These are phyloP conservation scores for Penicillium turbatum DNA, from an alignment of 495 filamentous ascomycete genomes.

Conservation along the genomic window DNA sequence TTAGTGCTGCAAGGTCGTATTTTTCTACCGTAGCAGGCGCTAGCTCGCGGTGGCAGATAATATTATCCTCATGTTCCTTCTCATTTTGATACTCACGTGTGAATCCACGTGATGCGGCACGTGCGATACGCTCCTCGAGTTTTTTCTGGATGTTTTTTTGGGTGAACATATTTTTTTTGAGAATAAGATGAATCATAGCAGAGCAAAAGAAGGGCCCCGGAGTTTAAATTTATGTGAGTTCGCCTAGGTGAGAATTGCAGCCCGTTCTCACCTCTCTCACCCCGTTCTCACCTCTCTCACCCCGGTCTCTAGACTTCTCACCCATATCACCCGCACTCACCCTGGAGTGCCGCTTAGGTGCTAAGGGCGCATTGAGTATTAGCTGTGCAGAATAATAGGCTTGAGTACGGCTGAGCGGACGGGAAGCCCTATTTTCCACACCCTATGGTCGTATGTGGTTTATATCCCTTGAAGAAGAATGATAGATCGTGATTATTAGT, in stretches of 20 bases:
- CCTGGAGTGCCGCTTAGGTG: no score
- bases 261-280: constrained; percentile 10
- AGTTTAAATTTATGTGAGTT: background rate
- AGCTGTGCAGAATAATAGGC: no score
- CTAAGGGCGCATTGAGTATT: no score
- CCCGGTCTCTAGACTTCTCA: no score
- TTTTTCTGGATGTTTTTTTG: constrained; percentile 5
- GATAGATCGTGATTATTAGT: no score
- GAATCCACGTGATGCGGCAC: constrained; percentile 20
- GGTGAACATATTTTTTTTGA: background rate
- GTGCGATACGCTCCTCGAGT: constrained; percentile 13
- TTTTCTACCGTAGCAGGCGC: constrained; percentile 20
- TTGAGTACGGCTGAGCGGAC: background rate
- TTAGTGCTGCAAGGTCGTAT: constrained; percentile 13
- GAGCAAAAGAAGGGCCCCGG: background rate
- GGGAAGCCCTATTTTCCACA: background rate
- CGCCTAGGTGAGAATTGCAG: background rate
- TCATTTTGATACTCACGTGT: constrained; percentile 16
- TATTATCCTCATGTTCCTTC: constrained; percentile 15
- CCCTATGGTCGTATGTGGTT: no score
- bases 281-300: constrained; percentile 1
- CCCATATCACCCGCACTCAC: no score
- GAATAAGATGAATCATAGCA: background rate
- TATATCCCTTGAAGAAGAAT: no score
- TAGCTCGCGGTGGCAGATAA: constrained; percentile 9